phyloP scores from a whole-genome alignment of 1,284 basidiomycete genomes.

The Cystobasidium sp. region DNA sequence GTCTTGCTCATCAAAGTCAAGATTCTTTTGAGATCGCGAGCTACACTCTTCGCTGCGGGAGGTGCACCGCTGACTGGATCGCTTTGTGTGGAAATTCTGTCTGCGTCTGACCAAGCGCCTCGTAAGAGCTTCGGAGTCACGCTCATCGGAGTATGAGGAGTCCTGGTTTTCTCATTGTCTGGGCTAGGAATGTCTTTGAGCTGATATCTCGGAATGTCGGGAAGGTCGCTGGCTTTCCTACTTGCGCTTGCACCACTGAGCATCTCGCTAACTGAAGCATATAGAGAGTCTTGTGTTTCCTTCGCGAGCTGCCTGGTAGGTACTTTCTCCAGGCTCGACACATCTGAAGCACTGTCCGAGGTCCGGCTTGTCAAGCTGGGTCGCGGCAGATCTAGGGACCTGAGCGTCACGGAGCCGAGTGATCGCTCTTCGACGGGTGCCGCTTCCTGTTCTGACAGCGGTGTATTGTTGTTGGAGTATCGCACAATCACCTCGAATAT shows the following conservation, averaged over 20 bases:
- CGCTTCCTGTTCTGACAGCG: not conserved
- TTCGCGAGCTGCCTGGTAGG: slow-evolving; percentile 25
- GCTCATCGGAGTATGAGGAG: slow-evolving; percentile 1
- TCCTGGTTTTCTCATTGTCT: not conserved
- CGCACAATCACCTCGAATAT: slow-evolving; percentile 26
- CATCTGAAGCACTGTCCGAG: not conserved
- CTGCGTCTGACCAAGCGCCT: slow-evolving; percentile 38
- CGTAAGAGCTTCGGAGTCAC: not conserved
- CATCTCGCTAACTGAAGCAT: slow-evolving; percentile 43
- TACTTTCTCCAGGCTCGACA: not conserved
- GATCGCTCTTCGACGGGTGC: not conserved
- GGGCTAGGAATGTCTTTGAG: slow-evolving; percentile 3
- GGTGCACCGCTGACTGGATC: slow-evolving; percentile 7
- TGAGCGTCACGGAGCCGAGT: slow-evolving; percentile 19
- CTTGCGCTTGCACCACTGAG: not conserved
- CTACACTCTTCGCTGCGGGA: slow-evolving; percentile 33
- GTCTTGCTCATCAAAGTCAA: slow-evolving; percentile 40
- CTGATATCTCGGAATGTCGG: slow-evolving; percentile 23
- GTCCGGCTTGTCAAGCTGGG: not conserved
- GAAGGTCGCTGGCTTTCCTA: slow-evolving; percentile 9
- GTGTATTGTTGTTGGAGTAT: slow-evolving; percentile 5
- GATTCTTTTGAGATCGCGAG: slow-evolving; percentile 41
- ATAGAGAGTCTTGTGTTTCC: slow-evolving; percentile 31
- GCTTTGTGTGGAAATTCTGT: slow-evolving; percentile 28
- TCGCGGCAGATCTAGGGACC: slow-evolving; percentile 5